Evolutionary conservation across 306 rosid genomes (phyloP), one percentile per base, ranked within the genome.

Genomic region (Corylus avellana): DNA sequence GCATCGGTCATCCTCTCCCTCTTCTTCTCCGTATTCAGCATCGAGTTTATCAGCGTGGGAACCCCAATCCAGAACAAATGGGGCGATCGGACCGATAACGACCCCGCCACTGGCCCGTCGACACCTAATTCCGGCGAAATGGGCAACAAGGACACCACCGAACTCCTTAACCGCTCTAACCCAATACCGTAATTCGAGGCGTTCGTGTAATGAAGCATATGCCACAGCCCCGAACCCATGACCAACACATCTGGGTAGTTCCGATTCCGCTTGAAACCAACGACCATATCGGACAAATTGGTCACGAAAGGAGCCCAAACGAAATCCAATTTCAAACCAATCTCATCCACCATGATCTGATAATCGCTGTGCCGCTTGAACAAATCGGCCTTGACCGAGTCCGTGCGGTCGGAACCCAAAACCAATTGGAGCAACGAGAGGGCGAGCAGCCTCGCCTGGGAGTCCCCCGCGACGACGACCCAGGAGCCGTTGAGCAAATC

Each of bases 401-500:
- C 93, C 85, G 88, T 62, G 0, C 73, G 82, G 20, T 81, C 77
- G n/a, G 88, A 70, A 73, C 89, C 93, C 85, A 91, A 78, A 66
- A 90, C 85, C 82, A 92, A 86, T 69, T 70, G 63, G 58, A 94
- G 76, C 83, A 94, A 68, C 18, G 97, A 81, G 35, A 91, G 84
- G 0, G 91, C 66, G 46, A 94, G 61, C 11, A 87, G 58, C 44
- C 98, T 83, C 39, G 97, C 97, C 58, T 94, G 97, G 7, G 98
- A 94, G 82, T 94, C 98, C 17, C 98, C 98, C 11, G 93, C 97
- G 37, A 94, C 84, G 42, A 94, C 85, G 5, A 92, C 88, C 98
- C 97, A 94, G 2, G 98, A 94, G 39, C 98, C 98, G 58, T 94
- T 92, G 56, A 94, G 94, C 89, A 94, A 85, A 83, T 91, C 98